Percentiles rank a stretch among this genome's conserved stretches.
Evolutionary conservation across 345 rosid species (phyloP).

Genomic region (Moricandia moricandioides): DNA sequence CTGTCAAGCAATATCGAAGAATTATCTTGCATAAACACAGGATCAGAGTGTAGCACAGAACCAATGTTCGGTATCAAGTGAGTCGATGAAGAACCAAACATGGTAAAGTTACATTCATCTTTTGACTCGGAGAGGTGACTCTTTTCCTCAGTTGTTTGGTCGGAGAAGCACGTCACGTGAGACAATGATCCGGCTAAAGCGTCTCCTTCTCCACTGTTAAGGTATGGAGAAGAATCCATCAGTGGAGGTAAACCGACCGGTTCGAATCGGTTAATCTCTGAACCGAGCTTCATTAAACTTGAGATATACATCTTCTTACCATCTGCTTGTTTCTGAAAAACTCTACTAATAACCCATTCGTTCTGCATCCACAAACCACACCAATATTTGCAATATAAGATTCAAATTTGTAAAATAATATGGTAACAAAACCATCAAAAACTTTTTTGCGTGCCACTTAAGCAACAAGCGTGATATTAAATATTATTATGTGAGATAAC

Average conservation of each 20-base stretch:
- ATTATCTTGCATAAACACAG: constrained; percentile 43
- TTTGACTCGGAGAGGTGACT: constrained; percentile 31
- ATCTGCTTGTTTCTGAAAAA: constrained; percentile 52
- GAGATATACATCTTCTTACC: constrained; percentile 51
- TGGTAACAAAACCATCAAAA: neutral
- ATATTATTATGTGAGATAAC: too few relatives aligned
- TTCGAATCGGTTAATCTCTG: constrained; percentile 17
- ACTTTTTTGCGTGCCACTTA: neutral
- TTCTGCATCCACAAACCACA: constrained; percentile 42
- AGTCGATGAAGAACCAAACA: constrained; percentile 37
- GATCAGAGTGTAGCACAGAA: constrained; percentile 37
- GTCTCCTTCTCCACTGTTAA: constrained; percentile 20
- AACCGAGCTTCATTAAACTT: constrained; percentile 36
- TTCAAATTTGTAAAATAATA: neutral
- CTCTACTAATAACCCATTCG: constrained; percentile 74
- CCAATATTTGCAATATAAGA: neutral
- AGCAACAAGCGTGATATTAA: neutral
- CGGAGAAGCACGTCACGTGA: constrained; percentile 82
- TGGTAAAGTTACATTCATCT: constrained; percentile 22
- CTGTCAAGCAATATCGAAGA: constrained; percentile 43
- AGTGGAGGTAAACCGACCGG: constrained; percentile 50
- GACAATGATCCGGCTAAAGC: constrained; percentile 22
- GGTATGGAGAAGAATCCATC: constrained; percentile 46
- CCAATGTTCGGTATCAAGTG: constrained; percentile 35
- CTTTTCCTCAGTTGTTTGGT: constrained; percentile 34